Evolutionary conservation across 1,284 basidiomycete species (phyloP), one percentile per base, ranked within the genome.

Genomic region (Wallemia ichthyophaga): DNA sequence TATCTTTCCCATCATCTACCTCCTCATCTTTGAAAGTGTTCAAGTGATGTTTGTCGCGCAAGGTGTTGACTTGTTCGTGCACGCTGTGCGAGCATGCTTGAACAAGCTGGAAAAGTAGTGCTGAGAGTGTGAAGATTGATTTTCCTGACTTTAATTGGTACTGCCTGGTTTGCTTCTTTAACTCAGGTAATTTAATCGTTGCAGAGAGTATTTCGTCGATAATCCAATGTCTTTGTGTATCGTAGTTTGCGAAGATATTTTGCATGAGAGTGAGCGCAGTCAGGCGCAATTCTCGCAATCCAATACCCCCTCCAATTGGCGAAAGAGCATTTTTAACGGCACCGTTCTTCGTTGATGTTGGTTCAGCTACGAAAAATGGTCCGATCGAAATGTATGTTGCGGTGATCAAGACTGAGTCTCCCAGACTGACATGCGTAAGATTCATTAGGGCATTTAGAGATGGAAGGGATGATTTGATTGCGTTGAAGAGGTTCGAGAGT

Each of bases 121-220:
- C 91, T 1, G 85, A 91, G 24, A 92, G 81, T 1, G 88, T 89
- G 61, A 88, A 80, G 61, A 98, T 94, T 0, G 85, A 81, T 17
- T 79, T 66, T 2, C 74, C 74, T 58, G 72, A 72, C 0, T 69
- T 64, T 1, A 76, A 87, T 85, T 81, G 75, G 67, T 87, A 89
- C 62, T 85, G 83, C 0, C 85, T 82, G 37, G 84, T 82, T 62
- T 83, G 82, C 66, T 84, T 82, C 66, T 86, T 89, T 56, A 81
- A 78, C 64, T 94, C 88, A 0, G 85, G 85, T 7, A 94, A 74
- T 68, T 85, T 88, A 64, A 86, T 87, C 57, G 96, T 72, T 0
- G 85, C 88, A 1, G 80, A 78, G 21, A 98, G 69, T 27, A 96
- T 88, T 69, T 96, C 92, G 67, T 95, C 89, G 23, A 98, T 82